phyloP scores from a whole-genome alignment of 495 filamentous ascomycete species.

The Penicillium coprophilum region DNA sequence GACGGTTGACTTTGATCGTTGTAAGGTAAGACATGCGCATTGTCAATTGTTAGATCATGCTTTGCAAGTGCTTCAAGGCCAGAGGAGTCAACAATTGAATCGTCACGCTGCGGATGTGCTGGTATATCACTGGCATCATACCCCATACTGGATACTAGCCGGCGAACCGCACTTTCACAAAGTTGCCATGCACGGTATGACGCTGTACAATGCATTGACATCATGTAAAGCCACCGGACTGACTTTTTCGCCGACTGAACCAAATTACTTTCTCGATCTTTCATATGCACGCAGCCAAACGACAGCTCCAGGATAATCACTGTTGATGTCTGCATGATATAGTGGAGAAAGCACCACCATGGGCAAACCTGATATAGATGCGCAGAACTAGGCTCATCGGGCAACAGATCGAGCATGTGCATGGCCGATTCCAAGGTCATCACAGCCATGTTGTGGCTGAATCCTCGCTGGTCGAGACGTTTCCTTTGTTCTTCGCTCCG shows the following conservation, averaged over 20 bases:
- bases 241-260: conserved; percentile 53
- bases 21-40: neutral
- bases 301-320: conserved; percentile 63
- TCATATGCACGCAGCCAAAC: conserved; percentile 54
- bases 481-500: conserved; percentile 10
- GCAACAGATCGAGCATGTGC: conserved; percentile 53
- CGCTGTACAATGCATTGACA: conserved; percentile 52
- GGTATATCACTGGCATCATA: conserved; percentile 23
- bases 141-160: conserved; percentile 18
- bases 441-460: conserved; percentile 55
- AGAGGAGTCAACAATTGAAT: neutral
- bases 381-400: conserved; percentile 41
- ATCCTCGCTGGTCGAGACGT: conserved; percentile 30
- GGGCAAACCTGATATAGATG: conserved; percentile 55
- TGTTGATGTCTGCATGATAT: conserved; percentile 60
- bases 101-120: conserved; percentile 8
- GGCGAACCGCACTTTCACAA: conserved; percentile 39
- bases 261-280: conserved; percentile 46
- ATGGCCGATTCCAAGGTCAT: conserved; percentile 56
- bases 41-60: no score
- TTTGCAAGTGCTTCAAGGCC: neutral
- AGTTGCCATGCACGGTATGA: conserved; percentile 57
- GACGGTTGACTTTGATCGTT: neutral
- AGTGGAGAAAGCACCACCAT: conserved; percentile 67
- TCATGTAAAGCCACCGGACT: conserved; percentile 54